These are phyloP conservation scores for Xanthoconium separans DNA, from an alignment of 1,284 basidiomycete species.

Conservation along the genomic window DNA sequence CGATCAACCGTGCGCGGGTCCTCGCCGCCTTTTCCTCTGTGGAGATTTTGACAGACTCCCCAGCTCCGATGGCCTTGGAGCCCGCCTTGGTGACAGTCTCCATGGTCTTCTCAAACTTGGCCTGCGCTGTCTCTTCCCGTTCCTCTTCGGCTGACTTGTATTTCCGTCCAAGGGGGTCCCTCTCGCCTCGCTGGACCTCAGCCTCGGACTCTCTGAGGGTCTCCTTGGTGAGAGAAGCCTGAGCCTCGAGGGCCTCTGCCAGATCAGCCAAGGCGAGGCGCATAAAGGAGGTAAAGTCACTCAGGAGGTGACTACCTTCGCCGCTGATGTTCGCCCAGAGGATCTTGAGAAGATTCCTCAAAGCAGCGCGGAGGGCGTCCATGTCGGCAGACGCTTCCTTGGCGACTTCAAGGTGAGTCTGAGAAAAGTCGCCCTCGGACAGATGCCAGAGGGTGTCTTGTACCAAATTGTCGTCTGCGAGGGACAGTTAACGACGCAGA, in stretches of 20 bases:
- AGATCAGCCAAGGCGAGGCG: slow-evolving; percentile 63
- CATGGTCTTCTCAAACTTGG: slow-evolving; percentile 62
- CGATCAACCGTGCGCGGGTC: slow-evolving; percentile 42
- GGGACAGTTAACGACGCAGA: not conserved
- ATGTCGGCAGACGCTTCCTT: slow-evolving; percentile 51
- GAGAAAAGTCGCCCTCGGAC: slow-evolving; percentile 46
- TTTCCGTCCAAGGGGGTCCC: slow-evolving; percentile 54
- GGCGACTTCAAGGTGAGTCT: slow-evolving; percentile 35
- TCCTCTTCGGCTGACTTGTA: slow-evolving; percentile 45
- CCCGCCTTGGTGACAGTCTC: slow-evolving; percentile 59
- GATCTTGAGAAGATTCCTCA: slow-evolving; percentile 50
- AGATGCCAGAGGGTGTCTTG: slow-evolving; percentile 66
- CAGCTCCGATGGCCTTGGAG: slow-evolving; percentile 51
- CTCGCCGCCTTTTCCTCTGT: slow-evolving; percentile 45
- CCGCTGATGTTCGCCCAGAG: slow-evolving; percentile 52
- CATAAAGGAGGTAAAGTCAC: slow-evolving; percentile 61
- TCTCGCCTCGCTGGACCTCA: slow-evolving; percentile 56
- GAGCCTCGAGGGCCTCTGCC: slow-evolving; percentile 52
- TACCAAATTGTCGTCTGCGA: slow-evolving; percentile 55
- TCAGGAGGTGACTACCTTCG: slow-evolving; percentile 52
- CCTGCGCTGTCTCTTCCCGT: slow-evolving; percentile 37
- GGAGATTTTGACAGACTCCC: slow-evolving; percentile 42
- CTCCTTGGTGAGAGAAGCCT: slow-evolving; percentile 50
- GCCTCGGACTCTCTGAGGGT: slow-evolving; percentile 51
- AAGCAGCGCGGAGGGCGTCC: slow-evolving; percentile 44